These are phyloP conservation scores for Boletus pseudopeckii DNA, from an alignment of 768 basidiomycete genomes.

Conservation along the genomic window DNA sequence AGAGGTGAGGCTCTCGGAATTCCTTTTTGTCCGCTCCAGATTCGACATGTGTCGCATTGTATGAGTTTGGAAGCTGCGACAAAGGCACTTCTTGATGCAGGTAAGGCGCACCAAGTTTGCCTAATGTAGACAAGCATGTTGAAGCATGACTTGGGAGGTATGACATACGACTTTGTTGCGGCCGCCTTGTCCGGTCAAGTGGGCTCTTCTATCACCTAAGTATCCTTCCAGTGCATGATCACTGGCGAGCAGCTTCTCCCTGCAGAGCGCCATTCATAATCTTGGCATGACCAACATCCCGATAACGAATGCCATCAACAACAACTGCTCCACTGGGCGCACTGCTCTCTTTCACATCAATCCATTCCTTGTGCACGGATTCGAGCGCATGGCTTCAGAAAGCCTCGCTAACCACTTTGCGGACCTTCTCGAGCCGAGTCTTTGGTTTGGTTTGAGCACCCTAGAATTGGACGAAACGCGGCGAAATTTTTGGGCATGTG, in stretches of 20 bases:
- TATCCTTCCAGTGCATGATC: neutral
- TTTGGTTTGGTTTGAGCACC: constrained; percentile 39
- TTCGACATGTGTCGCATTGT: neutral
- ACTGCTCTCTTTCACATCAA: constrained; percentile 69
- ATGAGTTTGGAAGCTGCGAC: constrained; percentile 60
- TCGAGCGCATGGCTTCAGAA: constrained; percentile 79
- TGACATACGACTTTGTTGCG: constrained; percentile 73
- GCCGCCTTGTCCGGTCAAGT: constrained; percentile 72
- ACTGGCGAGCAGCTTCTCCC: neutral
- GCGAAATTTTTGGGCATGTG: constrained; percentile 61
- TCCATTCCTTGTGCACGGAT: constrained; percentile 71
- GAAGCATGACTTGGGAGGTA: constrained; percentile 41
- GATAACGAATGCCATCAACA: constrained; percentile 81
- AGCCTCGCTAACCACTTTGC: constrained; percentile 63
- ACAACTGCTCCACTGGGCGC: constrained; percentile 80
- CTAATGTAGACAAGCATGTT: constrained; percentile 7
- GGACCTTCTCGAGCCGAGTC: constrained; percentile 43
- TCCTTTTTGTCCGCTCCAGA: neutral
- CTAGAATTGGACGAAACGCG: constrained; percentile 46
- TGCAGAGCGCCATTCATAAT: constrained; percentile 70
- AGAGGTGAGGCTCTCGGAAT: constrained; percentile 44
- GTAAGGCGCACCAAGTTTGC: constrained; percentile 29
- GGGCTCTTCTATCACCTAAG: neutral
- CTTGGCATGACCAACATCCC: constrained; percentile 80
- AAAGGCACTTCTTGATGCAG: constrained; percentile 81